Conservation (phyloP, 805 yeast species). For the Kuraishia piskuri region DNA sequence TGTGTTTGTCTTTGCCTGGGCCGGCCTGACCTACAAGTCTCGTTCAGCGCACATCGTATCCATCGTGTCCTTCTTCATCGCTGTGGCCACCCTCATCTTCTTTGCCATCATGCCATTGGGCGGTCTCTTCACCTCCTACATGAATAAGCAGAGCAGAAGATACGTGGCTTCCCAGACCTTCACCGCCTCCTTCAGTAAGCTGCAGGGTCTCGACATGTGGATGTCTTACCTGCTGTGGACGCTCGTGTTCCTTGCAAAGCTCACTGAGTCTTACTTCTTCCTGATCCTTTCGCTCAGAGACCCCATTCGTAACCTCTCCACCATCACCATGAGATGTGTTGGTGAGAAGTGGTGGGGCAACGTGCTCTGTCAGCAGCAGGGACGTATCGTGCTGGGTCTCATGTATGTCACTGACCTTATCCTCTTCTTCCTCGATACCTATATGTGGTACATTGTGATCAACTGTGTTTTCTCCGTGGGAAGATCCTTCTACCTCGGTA, state of each 20-base stretch:
- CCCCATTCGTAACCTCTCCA: conserved; percentile 85
- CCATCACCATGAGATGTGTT: conserved; percentile 83
- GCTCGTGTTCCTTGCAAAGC: conserved; percentile 83
- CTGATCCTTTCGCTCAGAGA: conserved; percentile 85
- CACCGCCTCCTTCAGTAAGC: conserved; percentile 81
- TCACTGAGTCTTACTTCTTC: conserved; percentile 85
- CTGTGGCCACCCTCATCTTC: conserved; percentile 75
- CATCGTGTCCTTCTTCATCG: conserved; percentile 83
- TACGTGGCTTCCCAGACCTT: conserved; percentile 92
- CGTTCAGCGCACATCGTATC: conserved; percentile 71
- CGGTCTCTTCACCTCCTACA: conserved; percentile 87
- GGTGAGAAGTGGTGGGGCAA: conserved; percentile 91
- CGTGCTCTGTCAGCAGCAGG: conserved; percentile 74
- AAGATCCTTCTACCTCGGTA: conserved; percentile 97
- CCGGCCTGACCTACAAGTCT: conserved; percentile 58
- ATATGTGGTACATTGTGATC: conserved; percentile 95
- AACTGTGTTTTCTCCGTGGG: conserved; percentile 95
- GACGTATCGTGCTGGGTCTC: conserved; percentile 82
- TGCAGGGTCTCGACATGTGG: conserved; percentile 90
- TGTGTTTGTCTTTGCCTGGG: conserved; percentile 76
- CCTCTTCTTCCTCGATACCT: conserved; percentile 96
- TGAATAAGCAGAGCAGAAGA: conserved; percentile 78
- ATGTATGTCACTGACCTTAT: conserved; percentile 90
- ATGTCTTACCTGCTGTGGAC: conserved; percentile 90
- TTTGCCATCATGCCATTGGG: conserved; percentile 95